Base-by-base conservation (phyloP, 495 filamentous ascomycete species). In the Tuber indicum region DNA sequence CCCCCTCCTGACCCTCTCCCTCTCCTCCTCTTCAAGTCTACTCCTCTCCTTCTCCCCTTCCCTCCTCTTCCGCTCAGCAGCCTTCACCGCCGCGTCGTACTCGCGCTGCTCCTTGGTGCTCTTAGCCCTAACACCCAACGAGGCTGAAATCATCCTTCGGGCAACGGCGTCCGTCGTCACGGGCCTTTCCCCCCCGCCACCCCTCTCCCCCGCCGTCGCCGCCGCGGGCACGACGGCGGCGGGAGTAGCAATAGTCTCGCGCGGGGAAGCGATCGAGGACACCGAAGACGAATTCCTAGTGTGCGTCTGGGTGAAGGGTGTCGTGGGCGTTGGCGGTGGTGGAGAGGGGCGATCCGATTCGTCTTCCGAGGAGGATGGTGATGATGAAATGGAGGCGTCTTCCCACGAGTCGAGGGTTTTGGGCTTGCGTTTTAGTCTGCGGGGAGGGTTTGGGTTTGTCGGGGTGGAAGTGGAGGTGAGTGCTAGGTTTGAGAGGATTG, bases 81-180 rank as follows among this genome's bases (percentile, higher is more conserved):
- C 93, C 83, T 91, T 91, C 72, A 94, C 85, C 17, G 93, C 91
- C 73, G 87, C 87, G 82, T 99, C 96, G 84, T 97, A 99, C 78
- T 92, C 92, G 76, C 87, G 86, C 87, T 97, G 91, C 85, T 98
- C 95, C 82, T 97, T 93, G 17, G 92, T 98, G 83, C 88, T 87
- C 86, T 89, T 92, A 44, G 92, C 89, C 76, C 89, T 89, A 62
- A 98, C 89, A 7, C 96, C 96, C 81, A 99, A 86, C 9, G 92
- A 96, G 39, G 90, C 92, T 0, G 94, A 93, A 83, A 99, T 98
- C 90, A 99, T 87, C 78, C 96, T 87, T 75, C 92, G 89, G 42
- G 96, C 96, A 69, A 95, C 93, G 3, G 94, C 93, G 77, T 94
- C 96, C 76, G 94, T 94, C 85, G 96, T 99, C 85, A 96, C 94